Percentiles rank a stretch among this genome's conserved stretches.
Conservation (phyloP, 768 basidiomycete genomes). For the Guyanaporus albipodus region DNA sequence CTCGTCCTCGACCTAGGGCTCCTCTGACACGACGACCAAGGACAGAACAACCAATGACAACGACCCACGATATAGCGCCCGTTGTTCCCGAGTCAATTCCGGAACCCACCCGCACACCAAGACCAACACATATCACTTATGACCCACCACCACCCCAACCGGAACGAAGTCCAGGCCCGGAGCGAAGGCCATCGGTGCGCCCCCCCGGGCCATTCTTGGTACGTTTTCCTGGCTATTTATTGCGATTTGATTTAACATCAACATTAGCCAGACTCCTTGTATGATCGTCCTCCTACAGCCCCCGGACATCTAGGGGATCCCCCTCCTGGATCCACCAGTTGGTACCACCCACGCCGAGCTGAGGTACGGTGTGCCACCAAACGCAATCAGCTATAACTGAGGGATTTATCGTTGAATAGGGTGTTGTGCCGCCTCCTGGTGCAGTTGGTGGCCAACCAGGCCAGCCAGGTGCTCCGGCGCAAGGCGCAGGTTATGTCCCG, state of each 20-base stretch:
- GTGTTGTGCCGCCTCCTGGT: conserved; percentile 25
- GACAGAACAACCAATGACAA: not conserved
- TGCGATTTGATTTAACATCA: conserved; percentile 1
- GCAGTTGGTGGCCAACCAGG: conserved; percentile 14
- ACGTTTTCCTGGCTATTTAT: not conserved
- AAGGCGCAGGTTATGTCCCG: conserved; percentile 35
- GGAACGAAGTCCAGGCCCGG: conserved; percentile 18
- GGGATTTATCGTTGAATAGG: conserved; percentile 9
- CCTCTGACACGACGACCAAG: conserved; percentile 8
- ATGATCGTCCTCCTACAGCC: conserved; percentile 26
- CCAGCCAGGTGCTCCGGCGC: conserved; percentile 22
- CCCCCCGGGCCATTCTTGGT: conserved; percentile 24
- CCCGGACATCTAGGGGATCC: conserved; percentile 21
- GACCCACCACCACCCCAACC: conserved; percentile 11
- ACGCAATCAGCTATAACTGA: not conserved
- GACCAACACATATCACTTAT: not conserved
- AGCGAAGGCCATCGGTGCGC: conserved; percentile 21
- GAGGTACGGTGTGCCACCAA: conserved; percentile 13
- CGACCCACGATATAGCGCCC: not conserved
- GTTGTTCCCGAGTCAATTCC: conserved; percentile 11
- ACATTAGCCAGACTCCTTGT: conserved; percentile 19
- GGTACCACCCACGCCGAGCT: conserved; percentile 21
- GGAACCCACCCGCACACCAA: conserved; percentile 4
- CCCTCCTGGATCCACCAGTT: conserved; percentile 15
- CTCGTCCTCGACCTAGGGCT: conserved; percentile 1